Evolutionary conservation across 495 filamentous ascomycete genomes (phyloP).

Genomic region (Xylaria cubensis): DNA sequence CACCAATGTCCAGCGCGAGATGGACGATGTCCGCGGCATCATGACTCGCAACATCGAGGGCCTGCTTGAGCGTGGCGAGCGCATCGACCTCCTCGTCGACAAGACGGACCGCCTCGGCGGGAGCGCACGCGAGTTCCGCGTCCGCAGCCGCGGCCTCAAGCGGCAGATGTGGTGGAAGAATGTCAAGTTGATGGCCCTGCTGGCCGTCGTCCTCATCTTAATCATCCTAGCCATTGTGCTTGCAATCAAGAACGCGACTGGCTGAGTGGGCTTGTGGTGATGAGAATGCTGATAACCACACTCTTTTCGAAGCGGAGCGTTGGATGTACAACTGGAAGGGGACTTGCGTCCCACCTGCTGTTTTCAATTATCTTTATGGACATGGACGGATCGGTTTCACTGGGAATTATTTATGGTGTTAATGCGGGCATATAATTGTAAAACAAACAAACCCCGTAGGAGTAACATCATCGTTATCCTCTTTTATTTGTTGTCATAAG

Average conservation of each 20-base stretch:
- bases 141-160: slow-evolving; percentile 83
- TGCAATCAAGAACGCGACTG: slow-evolving; percentile 45
- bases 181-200: slow-evolving; percentile 85
- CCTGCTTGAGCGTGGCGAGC: slow-evolving; percentile 90
- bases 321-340: slow-evolving; percentile 14
- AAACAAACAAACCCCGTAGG: neutral
- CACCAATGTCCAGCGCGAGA: slow-evolving; percentile 80
- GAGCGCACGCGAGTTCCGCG: slow-evolving; percentile 84
- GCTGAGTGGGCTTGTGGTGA: slow-evolving; percentile 20
- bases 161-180: slow-evolving; percentile 99
- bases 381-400: neutral
- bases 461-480: neutral
- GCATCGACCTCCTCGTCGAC: slow-evolving; percentile 94
- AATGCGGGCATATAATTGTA: neutral
- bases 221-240: slow-evolving; percentile 65
- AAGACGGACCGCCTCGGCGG: slow-evolving; percentile 93
- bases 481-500: slow-evolving; percentile 30
- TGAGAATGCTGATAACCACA: neutral
- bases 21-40: slow-evolving; percentile 90
- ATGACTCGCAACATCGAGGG: slow-evolving; percentile 99
- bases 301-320: neutral
- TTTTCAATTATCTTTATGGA: slow-evolving; percentile 17
- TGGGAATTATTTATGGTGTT: neutral
- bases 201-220: slow-evolving; percentile 82
- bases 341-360: slow-evolving; percentile 23